These are phyloP conservation scores for Moniliella sp. DNA, from an alignment of 1,284 basidiomycete genomes.

Conservation along the genomic window DNA sequence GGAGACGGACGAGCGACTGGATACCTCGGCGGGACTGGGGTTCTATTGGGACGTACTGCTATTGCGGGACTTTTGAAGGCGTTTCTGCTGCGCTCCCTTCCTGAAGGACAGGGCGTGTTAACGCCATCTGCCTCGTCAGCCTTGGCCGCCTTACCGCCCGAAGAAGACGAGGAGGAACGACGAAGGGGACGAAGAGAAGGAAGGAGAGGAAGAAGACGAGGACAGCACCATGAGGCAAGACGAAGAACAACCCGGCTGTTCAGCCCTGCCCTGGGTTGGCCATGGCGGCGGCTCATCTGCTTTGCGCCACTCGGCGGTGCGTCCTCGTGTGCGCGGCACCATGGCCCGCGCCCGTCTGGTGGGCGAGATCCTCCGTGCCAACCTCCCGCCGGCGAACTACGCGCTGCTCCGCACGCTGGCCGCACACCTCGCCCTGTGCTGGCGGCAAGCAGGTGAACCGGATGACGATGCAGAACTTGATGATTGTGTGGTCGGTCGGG, in stretches of 20 bases:
- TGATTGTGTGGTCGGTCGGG: too few species aligned
- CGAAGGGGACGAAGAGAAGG: slow-evolving; percentile 23
- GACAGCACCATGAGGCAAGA: slow-evolving; percentile 1
- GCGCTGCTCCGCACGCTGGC: not conserved
- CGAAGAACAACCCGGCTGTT: not conserved
- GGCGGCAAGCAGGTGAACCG: slow-evolving; percentile 72
- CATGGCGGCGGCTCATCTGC: slow-evolving; percentile 41
- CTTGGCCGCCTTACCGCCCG: too few species aligned
- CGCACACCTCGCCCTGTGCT: slow-evolving; percentile 59
- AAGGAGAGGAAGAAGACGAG: not conserved
- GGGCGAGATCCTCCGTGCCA: slow-evolving; percentile 74
- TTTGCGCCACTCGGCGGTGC: slow-evolving; percentile 62
- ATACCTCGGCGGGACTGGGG: not conserved
- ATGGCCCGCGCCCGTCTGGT: slow-evolving; percentile 69
- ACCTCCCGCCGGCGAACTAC: slow-evolving; percentile 61
- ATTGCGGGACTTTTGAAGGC: slow-evolving; percentile 27
- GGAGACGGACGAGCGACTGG: too few species aligned
- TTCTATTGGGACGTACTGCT: slow-evolving; percentile 21
- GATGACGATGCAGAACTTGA: slow-evolving; percentile 96
- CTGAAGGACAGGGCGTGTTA: too few species aligned
- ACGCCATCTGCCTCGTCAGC: too few species aligned
- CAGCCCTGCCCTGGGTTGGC: not conserved
- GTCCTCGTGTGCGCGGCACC: slow-evolving; percentile 61
- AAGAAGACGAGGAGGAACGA: slow-evolving; percentile 21
- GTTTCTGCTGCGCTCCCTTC: slow-evolving; percentile 23